These are phyloP conservation scores for Hygrocybe punicea DNA, from an alignment of 768 basidiomycete species.

Conservation along the genomic window DNA sequence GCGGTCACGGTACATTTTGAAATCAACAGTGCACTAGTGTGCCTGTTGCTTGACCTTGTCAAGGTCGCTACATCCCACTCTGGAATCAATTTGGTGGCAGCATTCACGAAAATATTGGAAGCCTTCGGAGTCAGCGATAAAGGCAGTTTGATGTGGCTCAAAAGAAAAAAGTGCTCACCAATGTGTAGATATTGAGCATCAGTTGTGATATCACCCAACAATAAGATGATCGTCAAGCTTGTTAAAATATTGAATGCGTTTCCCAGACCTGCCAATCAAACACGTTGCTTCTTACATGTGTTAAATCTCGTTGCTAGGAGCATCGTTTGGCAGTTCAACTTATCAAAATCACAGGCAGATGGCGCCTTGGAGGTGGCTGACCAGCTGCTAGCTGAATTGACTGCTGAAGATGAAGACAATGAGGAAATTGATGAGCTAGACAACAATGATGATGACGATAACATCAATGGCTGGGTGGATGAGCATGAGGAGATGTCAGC, in stretches of 20 bases:
- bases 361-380: neutral
- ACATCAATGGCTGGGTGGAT: slow-evolving; percentile 2
- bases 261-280: slow-evolving; percentile 22
- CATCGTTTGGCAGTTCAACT: slow-evolving; percentile 33
- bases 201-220: slow-evolving; percentile 34
- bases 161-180: neutral
- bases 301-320: slow-evolving; percentile 37
- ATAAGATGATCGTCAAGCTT: slow-evolving; percentile 33
- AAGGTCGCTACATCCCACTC: slow-evolving; percentile 38
- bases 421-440: neutral
- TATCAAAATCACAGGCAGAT: slow-evolving; percentile 6
- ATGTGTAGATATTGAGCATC: slow-evolving; percentile 28
- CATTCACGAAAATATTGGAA: slow-evolving; percentile 31
- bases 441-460: slow-evolving; percentile 5
- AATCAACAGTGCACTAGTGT: slow-evolving; percentile 23
- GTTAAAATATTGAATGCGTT: slow-evolving; percentile 16
- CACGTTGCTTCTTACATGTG: slow-evolving; percentile 39
- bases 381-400: neutral
- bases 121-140: slow-evolving; percentile 36
- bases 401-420: neutral
- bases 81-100: slow-evolving; percentile 33
- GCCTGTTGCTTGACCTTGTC: slow-evolving; percentile 35
- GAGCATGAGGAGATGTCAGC: neutral
- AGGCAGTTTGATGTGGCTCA: slow-evolving; percentile 19
- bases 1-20: slow-evolving; percentile 32